Evolutionary conservation across 805 yeast genomes (phyloP), one percentile per base, ranked within the genome.

Genomic region (Candida qinlingensis): DNA sequence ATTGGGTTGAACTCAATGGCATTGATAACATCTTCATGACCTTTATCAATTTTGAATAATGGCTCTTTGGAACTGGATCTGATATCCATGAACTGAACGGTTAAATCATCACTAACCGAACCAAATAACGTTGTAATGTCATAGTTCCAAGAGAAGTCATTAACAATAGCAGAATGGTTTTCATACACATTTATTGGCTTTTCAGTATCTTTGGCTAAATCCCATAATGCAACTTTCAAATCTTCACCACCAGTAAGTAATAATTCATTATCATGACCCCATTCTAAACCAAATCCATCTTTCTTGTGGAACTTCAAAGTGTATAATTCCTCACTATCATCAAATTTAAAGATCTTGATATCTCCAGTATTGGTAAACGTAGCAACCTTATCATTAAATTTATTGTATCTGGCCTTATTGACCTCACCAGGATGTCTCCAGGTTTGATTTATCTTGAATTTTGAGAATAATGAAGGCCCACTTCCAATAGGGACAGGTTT

Each of bases 271-370:
- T 55, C 34, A 4, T 73, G 69, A 48, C 76, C 69, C 95, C 96
- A 88, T 52, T 83, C 82, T 44, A 89, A 65, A 3, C 84, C 86
- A 60, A 73, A 80, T 1, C 95, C 96, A 56, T 83, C 89, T 47
- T 67, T 71, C 10, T 70, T 66, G 66, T 88, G 96, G 59, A 70
- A 77, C 51, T 74, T 73, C 45, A 79, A 73, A 5, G 67, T 61
- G 7, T 53, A 49, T 35, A 56, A 52, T 6, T 51, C 45, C 5
- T 55, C 51, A 13, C 60, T 59, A 27, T 62, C 56, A 26, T 42
- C 41, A 4, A 58, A 50, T 48, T 72, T 70, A 60, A 65, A 79
- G 33, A 79, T 56, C 49, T 74, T 71, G 39, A 81, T 68, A 39
- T 70, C 70, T 10, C 87, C 87, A 34, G 62, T 62, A 48, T 71